Conservation (phyloP, 2,329 filamentous ascomycete species). For the Pseudocercospora eumusae region DNA sequence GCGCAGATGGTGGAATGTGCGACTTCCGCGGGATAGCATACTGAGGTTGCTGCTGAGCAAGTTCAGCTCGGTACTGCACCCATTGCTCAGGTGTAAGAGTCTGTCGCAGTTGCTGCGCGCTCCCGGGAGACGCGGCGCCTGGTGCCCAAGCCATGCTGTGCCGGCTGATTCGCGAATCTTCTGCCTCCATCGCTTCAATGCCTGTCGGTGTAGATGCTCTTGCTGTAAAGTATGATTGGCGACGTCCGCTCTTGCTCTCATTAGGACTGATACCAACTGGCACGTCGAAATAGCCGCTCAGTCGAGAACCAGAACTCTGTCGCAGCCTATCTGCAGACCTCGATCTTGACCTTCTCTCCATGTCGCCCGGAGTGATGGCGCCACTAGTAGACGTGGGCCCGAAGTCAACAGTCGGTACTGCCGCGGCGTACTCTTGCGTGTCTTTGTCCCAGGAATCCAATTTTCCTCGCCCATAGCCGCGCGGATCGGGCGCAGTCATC, state of each 20-base stretch:
- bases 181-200: constrained; percentile 29
- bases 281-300: constrained; percentile 25
- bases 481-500: constrained; percentile 42
- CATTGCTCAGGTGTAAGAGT: constrained; percentile 75
- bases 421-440: constrained; percentile 45
- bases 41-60: constrained; percentile 51
- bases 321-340: constrained; percentile 34
- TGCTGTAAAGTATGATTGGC: constrained; percentile 41
- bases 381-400: constrained; percentile 70
- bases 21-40: constrained; percentile 45
- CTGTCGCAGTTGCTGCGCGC: constrained; percentile 50
- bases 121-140: constrained; percentile 56
- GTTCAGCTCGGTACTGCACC: constrained; percentile 72
- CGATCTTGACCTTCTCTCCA: constrained; percentile 32
- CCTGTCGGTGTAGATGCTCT: constrained; percentile 32
- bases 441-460: constrained; percentile 41
- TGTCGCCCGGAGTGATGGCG: constrained; percentile 47
- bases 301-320: constrained; percentile 27
- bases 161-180: constrained; percentile 51
- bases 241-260: constrained; percentile 28
- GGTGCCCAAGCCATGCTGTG: constrained; percentile 80
- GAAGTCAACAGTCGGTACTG: constrained; percentile 78
- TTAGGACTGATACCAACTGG: constrained; percentile 29
- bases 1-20: constrained; percentile 31
- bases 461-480: constrained; percentile 30